These are phyloP conservation scores for Leishmania gerbilli DNA, from an alignment of 208 protist genomes.

Conservation along the genomic window DNA sequence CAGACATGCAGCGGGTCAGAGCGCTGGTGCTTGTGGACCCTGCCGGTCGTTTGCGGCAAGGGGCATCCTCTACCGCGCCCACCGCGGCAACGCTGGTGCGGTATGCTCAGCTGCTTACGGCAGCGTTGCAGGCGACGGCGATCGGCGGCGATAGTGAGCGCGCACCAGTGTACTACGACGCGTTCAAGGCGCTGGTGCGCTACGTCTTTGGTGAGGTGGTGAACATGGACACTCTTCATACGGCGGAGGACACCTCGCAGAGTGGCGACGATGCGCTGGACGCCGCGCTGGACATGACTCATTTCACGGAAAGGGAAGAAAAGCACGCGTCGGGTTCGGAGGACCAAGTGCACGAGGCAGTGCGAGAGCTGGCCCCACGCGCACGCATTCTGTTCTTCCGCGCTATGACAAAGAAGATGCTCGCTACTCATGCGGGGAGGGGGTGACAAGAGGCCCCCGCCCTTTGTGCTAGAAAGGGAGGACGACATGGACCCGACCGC, in stretches of 20 bases:
- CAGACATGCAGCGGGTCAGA: conserved; percentile 22
- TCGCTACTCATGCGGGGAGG: not conserved
- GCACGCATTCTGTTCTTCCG: conserved; percentile 70
- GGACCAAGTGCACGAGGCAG: not conserved
- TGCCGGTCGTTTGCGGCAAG: not conserved
- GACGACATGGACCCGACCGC: not conserved
- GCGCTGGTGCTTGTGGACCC: conserved; percentile 12
- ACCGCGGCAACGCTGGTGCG: not conserved
- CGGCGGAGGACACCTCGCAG: not conserved
- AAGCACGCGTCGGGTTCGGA: not conserved
- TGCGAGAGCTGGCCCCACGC: conserved; percentile 38
- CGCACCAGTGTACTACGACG: conserved; percentile 55
- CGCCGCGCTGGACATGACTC: not conserved
- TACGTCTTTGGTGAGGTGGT: conserved; percentile 4
- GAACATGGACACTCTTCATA: not conserved
- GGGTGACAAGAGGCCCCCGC: not conserved
- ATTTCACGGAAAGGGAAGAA: not conserved
- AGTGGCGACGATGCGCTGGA: conserved; percentile 10
- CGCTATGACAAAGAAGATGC: conserved; percentile 80
- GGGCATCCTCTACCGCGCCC: not conserved
- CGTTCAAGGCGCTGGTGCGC: conserved; percentile 42
- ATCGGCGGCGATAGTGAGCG: conserved; percentile 59
- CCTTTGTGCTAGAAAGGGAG: not conserved
- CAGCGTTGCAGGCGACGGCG: conserved; percentile 64
- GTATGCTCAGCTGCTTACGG: conserved; percentile 43